A percentile compares a stretch with the other conserved stretches of the same genome.
These are phyloP conservation scores for Mycena epipterygia DNA, from an alignment of 768 basidiomycete species.

Conservation along the genomic window DNA sequence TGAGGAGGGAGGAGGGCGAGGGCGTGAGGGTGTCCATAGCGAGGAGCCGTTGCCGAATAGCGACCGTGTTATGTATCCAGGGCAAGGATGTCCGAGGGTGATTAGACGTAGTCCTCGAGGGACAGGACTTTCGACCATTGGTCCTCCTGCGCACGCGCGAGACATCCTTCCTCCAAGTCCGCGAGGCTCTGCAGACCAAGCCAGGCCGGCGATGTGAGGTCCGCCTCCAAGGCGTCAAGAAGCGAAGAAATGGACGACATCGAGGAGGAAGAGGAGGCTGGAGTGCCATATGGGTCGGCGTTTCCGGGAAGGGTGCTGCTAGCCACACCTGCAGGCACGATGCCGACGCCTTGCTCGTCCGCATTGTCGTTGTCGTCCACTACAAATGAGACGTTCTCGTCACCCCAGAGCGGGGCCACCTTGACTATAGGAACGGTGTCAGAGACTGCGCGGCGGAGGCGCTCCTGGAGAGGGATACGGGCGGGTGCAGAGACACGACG, in stretches of 20 bases:
- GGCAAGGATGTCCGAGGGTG: too few species aligned
- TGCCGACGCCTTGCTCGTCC: neutral
- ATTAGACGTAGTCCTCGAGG: neutral
- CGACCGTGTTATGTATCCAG: neutral
- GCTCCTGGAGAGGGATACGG: too few species aligned
- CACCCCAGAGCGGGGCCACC: constrained; percentile 27
- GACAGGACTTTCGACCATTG: constrained; percentile 14
- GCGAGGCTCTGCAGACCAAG: neutral
- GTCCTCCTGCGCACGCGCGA: neutral
- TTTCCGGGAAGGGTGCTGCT: neutral
- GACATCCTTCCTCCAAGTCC: neutral
- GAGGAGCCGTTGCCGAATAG: too few species aligned
- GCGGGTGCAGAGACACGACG: too few species aligned
- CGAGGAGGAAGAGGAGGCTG: neutral
- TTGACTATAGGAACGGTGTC: neutral
- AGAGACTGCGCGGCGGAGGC: neutral
- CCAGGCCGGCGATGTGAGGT: neutral
- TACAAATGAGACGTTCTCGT: constrained; percentile 1
- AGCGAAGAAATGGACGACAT: neutral
- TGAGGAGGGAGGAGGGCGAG: neutral
- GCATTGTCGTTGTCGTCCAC: neutral
- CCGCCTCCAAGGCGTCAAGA: neutral
- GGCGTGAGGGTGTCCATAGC: neutral
- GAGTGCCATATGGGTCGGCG: neutral
- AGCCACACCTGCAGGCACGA: neutral